Evolutionary conservation across 2,329 filamentous ascomycete species (phyloP), one percentile per base, ranked within the genome.

Genomic region (Xylariaceae sp.): DNA sequence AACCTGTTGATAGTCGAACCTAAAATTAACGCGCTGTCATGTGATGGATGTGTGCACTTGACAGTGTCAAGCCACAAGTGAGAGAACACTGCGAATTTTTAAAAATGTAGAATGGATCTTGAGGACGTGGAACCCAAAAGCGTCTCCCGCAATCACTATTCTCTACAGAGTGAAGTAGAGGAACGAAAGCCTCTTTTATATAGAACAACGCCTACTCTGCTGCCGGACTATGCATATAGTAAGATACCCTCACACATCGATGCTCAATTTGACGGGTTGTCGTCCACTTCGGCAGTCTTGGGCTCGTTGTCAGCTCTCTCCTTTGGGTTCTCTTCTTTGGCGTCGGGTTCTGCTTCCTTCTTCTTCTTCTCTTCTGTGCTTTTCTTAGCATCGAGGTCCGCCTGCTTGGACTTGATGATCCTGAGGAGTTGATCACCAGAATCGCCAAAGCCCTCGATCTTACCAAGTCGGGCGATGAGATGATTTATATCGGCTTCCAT

Each of bases 401-500:
- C 53, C 28, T 74, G 69, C 69, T 89, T 92, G 12, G 76, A 73
- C 51, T 80, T 80, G 49, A 88, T 77, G 39, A 90, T 79, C 17
- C 81, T 79, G 12, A 85, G 71, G 5, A 97, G 77, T 56, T 85
- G 79, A 34, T 87, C 80, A 31, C 88, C 89, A 2, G 89, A 76
- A 59, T 91, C 86, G 10, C 81, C 86, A 53, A 90, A 89, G 1
- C 89, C 90, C 47, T 94, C 87, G 38, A 96, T 81, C 65, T 89
- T 91, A 59, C 83, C 79, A 6, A 96, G 78, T 59, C 84, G 86
- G 1, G 78, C 73, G 45, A 84, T 80, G 62, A 96, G 87, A 60
- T 85, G 82, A 50, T 91, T 83, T 14, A 90, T 80, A 64, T 96
- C 91, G 43, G 80, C 80, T 45, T 89, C 74, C 76, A 97, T 86